These are phyloP conservation scores for Ulota crispa DNA, from an alignment of 225 moss, liverwort and hornwort species.

Conservation along the genomic window DNA sequence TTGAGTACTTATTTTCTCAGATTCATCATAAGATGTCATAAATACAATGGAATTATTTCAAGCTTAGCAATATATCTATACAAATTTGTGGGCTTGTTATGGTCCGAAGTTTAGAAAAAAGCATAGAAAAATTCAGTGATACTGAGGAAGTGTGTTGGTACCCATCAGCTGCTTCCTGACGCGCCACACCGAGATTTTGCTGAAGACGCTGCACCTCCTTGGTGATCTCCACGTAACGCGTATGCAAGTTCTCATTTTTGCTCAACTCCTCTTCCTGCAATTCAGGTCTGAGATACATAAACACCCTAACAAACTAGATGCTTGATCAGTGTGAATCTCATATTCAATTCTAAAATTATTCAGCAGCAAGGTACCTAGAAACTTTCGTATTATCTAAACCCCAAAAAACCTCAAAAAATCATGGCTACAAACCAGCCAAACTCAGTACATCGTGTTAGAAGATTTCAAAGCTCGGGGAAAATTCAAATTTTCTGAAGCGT, in stretches of 20 bases:
- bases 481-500: no score
- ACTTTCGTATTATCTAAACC: neutral
- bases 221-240: conserved; percentile 55
- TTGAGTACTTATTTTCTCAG: neutral
- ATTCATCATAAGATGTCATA: neutral
- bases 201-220: conserved; percentile 66
- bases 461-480: no score
- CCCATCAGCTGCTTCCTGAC: conserved; percentile 81
- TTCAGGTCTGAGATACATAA: neutral
- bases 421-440: no score
- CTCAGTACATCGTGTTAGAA: no score
- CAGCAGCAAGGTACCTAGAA: neutral
- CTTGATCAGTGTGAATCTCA: neutral
- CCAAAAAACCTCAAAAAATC: neutral
- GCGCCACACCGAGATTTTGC: conserved; percentile 56
- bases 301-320: neutral
- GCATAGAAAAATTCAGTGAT: neutral
- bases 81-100: no score
- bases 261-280: conserved; percentile 37
- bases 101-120: neutral
- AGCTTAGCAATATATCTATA: neutral
- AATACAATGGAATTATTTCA: neutral
- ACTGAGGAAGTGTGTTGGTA: conserved; percentile 13
- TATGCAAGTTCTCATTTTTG: conserved; percentile 56
- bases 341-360: neutral